Conservation (phyloP, 1,284 basidiomycete species). For the Trametes pubescens region DNA sequence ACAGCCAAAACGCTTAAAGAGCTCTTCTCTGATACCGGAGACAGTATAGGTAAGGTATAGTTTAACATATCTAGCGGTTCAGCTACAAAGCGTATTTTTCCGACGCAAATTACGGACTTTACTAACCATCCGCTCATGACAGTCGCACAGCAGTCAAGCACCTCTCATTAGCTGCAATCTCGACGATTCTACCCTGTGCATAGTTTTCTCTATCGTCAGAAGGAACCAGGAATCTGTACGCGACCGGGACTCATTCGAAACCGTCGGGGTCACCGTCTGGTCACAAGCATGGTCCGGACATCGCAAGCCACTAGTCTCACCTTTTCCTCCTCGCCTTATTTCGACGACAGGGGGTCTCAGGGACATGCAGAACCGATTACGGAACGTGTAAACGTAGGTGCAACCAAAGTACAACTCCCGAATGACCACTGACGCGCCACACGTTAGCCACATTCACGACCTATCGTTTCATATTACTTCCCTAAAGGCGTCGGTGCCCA, state of each 20-base stretch:
- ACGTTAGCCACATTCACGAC: constrained; percentile 80
- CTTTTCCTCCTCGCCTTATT: constrained; percentile 74
- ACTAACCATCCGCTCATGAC: constrained; percentile 5
- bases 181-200: not conserved
- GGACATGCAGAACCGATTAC: constrained; percentile 77
- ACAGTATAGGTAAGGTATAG: not conserved
- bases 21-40: not conserved
- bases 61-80: not conserved
- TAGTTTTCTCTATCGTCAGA: not conserved
- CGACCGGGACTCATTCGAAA: not conserved
- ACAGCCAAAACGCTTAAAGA: not conserved
- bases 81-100: constrained; percentile 7
- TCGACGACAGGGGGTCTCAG: constrained; percentile 72
- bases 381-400: constrained; percentile 74
- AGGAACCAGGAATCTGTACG: not conserved
- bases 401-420: too few species aligned
- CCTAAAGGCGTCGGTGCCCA: constrained; percentile 94
- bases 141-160: not conserved
- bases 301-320: constrained; percentile 71
- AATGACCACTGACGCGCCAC: constrained; percentile 10
- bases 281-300: constrained; percentile 48
- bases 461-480: constrained; percentile 95
- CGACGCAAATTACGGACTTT: not conserved
- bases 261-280: not conserved
- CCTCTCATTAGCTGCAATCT: not conserved